Evolutionary conservation across 495 filamentous ascomycete species (phyloP).

Genomic region (Podospora comata): DNA sequence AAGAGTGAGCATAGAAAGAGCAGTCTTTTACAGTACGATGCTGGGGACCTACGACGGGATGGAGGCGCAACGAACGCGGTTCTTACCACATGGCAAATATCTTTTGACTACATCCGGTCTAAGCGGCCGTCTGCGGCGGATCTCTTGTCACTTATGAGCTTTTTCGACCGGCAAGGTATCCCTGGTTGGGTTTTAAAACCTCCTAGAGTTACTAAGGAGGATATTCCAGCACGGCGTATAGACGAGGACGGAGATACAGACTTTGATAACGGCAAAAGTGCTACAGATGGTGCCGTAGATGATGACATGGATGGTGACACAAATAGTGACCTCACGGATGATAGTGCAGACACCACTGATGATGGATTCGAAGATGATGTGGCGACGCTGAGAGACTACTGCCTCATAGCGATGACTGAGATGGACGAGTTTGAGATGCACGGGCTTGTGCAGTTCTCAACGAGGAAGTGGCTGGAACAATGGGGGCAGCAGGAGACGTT

Average conservation of each 20-base stretch:
- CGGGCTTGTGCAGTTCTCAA: conserved; percentile 44
- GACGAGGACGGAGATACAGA: background rate
- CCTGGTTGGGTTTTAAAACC: conserved; percentile 27
- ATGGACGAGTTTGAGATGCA: conserved; percentile 37
- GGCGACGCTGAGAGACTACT: conserved; percentile 39
- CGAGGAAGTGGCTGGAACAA: conserved; percentile 40
- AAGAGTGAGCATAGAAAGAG: conserved; percentile 31
- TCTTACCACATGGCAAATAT: conserved; percentile 36
- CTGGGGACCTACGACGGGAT: conserved; percentile 33
- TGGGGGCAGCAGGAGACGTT: conserved; percentile 37
- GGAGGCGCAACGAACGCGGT: conserved; percentile 27
- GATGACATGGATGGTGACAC: background rate
- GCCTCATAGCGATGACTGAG: conserved; percentile 38
- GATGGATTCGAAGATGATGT: background rate
- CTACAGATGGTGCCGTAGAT: background rate
- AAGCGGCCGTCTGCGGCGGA: conserved; percentile 30
- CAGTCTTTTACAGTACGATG: conserved; percentile 32
- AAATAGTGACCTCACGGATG: background rate
- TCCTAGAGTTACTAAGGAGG: conserved; percentile 7
- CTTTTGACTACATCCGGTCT: conserved; percentile 29
- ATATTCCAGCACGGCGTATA: background rate
- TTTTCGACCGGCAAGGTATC: conserved; percentile 45
- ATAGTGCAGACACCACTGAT: background rate
- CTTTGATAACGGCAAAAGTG: background rate
- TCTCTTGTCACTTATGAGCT: conserved; percentile 43